Base-by-base conservation (phyloP, 164 flowering plant genomes). In the Vitis rotundifolia region DNA sequence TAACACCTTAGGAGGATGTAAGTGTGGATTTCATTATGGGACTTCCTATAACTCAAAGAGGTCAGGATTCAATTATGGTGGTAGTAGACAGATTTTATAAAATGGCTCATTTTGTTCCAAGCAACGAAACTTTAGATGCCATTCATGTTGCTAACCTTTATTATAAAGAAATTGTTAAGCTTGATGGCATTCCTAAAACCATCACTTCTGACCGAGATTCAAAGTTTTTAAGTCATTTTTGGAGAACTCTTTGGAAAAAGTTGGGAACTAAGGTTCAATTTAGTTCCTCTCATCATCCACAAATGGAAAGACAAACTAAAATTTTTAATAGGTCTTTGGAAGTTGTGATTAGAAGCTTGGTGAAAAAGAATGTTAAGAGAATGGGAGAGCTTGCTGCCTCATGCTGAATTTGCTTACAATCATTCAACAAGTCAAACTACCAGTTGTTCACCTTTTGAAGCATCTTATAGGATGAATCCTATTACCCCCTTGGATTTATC, bases 341-440 rank as follows among this genome's bases (percentile, higher is more conserved):
- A 13, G 68, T 13, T 52, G 13, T 67, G 0, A 53, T 73, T 49
- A 22, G 71, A 3, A 22, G 70, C 19, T 65, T 58, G 11, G 18
- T 28, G 2, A 52, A 51, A 7, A 66, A 15, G 8, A 53, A 61
- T n/a, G 8, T 44, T 14, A n/a, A 6, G 37, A 1, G 9, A 51
- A 18, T 70, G 74, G 69, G 69, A 64, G 26, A 44, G 56, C 3
- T 5, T 22, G 0, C 10, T 60, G 51, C 16, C 66, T 14, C 71
- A 75, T 29, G 74, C 71, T 10, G 62, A 75, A 14, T 70, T 64
- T 69, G 71, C 64, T 5, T 55, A 69, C 22, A 69, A 64, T 63
- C 47, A 68, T 11, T 69, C 69, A 0, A 54, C 55, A 13, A 49
- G 47, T 14, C 68, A 52, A 11, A 49, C 64, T 0, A 72, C 52